Evolutionary conservation across 1,139 yeast species (phyloP), one percentile per base, ranked within the genome.

Genomic region (Eremothecium coryli): DNA sequence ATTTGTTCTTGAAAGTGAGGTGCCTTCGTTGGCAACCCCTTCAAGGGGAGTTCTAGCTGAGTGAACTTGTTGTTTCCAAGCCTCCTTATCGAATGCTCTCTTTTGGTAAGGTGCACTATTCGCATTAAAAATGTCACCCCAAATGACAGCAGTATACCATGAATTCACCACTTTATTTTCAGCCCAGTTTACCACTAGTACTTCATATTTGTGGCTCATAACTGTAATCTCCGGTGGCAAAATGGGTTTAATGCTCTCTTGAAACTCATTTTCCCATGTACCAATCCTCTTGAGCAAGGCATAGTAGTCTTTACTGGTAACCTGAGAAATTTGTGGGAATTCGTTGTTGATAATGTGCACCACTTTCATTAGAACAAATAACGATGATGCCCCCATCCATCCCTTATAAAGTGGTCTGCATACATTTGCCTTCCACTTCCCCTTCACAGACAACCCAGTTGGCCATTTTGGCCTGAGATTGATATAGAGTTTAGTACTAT

Each of bases 321-420:
- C 52, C 11, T 45, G 45, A 1, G 48, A 22, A 2, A 61, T 48
- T 9, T 62, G 43, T 46, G 71, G 66, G 7, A 66, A 48, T 29
- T 68, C 66, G 21, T 55, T 52, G 26, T 66, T 51, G 1, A 65
- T 44, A 2, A 62, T 41, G 35, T 70, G 61, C 2, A 71, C 51
- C 0, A 71, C 49, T 8, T 66, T 62, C 8, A 70, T 45, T 1
- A 80, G 56, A 1, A 70, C 54, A 7, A 61, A 47, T 12, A 77
- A 60, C 0, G 80, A 65, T 27, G 66, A 67, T 32, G 62, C 61
- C 1, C 88, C 88, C 7, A 75, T 68, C 86, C 88, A 79, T 0
- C 73, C 62, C 24, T 65, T 54, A 17, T 62, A 58, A 18, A 78
- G 52, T 1, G 76, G 67, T 2, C 70, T 64, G 36, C 68, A 70